Evolutionary conservation across 768 basidiomycete species (phyloP), one percentile per base, ranked within the genome.

Genomic region (Leccinum incarnatum): DNA sequence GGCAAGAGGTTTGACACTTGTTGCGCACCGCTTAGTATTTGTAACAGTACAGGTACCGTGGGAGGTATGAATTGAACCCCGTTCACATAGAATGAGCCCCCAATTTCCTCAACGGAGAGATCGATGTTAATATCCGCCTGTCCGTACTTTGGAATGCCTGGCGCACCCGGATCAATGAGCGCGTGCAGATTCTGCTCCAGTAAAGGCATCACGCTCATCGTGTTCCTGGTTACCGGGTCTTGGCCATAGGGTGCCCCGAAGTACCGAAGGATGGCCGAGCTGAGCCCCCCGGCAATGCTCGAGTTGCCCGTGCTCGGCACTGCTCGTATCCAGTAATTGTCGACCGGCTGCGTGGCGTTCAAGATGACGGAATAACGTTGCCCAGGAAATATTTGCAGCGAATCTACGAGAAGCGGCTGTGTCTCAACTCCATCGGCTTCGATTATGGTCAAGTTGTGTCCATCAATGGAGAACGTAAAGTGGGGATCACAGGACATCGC

Each of bases 281-380:
- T 47, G 0, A 47, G 21, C 4, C 21, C 46, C 8, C 46, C 21
- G 3, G 11, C 23, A 1, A 21, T 21, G 10, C 46, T 47, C 4
- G 46, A 21, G 8, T 47, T 47, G 11, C 21, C 23, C 2, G 21
- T 47, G 46, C 23, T 25, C 0, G 46, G 46, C 46, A 47, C 21
- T 1, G 79, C 77, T 21, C 80, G 77, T 23, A 84, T 74, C 81
- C 82, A 86, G 69, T 85, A 86, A 67, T 84, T 86, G 14, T 60
- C 74, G 14, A 80, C 64, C 0, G 73, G 68, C 55, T 81, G 75
- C 37, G 79, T 75, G 46, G 46, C 46, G 2, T 25, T 47, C 12
- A 47, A 47, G 21, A 47, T 15, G 14, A 47, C 21, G 14, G 46
- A 47, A 9, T 47, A 47, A 12, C 46, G 46, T 15, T 47, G 46